Evolutionary conservation across 169 alveolate genomes (phyloP), one percentile per base, ranked within the genome.

Genomic region (Plasmodium inui): DNA sequence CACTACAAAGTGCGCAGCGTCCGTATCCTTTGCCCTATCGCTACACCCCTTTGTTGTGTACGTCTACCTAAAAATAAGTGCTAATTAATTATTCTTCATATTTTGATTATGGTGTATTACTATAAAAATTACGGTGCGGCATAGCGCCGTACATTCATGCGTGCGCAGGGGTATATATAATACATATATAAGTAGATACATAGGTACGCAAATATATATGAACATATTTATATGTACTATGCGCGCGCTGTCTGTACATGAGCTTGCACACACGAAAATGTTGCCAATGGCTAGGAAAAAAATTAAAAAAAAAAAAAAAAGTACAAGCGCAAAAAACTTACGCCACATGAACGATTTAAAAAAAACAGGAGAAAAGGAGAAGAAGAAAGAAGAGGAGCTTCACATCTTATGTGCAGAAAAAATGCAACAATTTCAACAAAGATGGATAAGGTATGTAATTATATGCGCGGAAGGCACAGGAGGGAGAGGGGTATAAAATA

Each of bases 401-500:
- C 82, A 57, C 30, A 76, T 79, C 44, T 79, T 88, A 88, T 79
- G 46, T 83, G 50, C 34, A 61, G 28, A 61, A 61, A 61, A 12
- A 14, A 88, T 88, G 82, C 82, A 88, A 88, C 94, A 79, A 78
- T 7, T 78, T 85, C 50, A n/a, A 50, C 76, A 85, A 85, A 85
- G 46, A 41, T 46, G 44, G 30, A 82, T 57, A 61, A 82, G 57
- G 44, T 44, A 76, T 32, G 34, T 82, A 82, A 34, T 32, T 17
- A 30, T 32, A 55, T 61, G 37, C 46, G 37, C 93, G 28, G 39
- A 73, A 34, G 44, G 22, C 34, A 30, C 55, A 84, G 22, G 34
- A 19, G n/a, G 74, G 39, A 5, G 55, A 37, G 44, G 22, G 12
- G 78, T 17, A 19, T 84, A 57, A 84, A 12, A 71, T 34, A 39